Base-by-base conservation (phyloP, 2,329 filamentous ascomycete genomes). In the Colletotrichum tanaceti region DNA sequence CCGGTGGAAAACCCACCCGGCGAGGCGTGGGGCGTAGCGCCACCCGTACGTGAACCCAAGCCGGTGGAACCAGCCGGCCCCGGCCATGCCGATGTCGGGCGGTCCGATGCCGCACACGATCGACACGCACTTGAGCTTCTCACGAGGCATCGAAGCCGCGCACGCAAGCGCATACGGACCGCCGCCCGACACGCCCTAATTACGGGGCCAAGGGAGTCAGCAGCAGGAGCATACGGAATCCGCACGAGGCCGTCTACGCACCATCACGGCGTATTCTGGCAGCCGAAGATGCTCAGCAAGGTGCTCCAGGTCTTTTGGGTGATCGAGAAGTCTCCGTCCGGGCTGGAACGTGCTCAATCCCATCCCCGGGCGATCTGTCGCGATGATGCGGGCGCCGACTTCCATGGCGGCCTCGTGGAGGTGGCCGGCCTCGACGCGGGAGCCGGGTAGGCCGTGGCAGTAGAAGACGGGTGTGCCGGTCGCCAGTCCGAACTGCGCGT, bases 391-490 rank as follows among this genome's bases (percentile, higher is more conserved):
- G 18, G 80, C 65, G 5, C 72, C 69, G 10, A 72, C 73, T 3
- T 71, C 70, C 3, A 70, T 63, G 11, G 77, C 79, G 5, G 74
- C 55, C 3, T 71, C 61, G 44, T 78, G 72, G 20, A 77, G 59
- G 11, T 71, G 70, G 6, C 63, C 65, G 7, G 73, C 78, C 64
- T 83, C 82, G 13, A 82, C 72, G 5, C 81, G 80, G 4, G 78
- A 82, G 0, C 77, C 77, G 0, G 81, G 82, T 60, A 78, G 81
- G 10, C 81, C 82, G 70, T 84, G 82, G 59, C 83, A 80, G 71
- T 78, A 81, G 38, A 84, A 71, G 1, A 82, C 62, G 0, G 79
- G 77, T 5, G 74, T 70, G 5, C 78, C 78, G 4, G 67, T 70
- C 0, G 73, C 68, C 2, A 69, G 49, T 10, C 82, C 82, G 52